Base-by-base conservation (phyloP, 345 rosid species). In the Corchorus olitorius region DNA sequence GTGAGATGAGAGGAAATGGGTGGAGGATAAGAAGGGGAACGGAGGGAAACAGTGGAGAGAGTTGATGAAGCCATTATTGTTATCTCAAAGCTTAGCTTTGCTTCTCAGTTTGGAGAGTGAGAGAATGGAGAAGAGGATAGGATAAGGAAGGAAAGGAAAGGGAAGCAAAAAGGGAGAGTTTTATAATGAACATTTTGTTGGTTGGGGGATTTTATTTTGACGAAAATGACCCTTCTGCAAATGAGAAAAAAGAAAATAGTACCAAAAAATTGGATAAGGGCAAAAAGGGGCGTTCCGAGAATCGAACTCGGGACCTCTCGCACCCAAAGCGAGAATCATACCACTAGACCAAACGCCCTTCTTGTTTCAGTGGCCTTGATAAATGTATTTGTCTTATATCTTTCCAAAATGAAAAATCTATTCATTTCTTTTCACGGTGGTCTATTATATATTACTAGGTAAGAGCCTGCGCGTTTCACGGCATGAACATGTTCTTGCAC, bases 241-340 rank as follows among this genome's bases (percentile, higher is more conserved):
- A 7, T 1, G 9, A 4, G 8, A 12, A 22, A 15, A 14, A 10
- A 14, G 5, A 22, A 14, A 14, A 56, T 19, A 1, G 13, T 39
- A 39, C 4, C 43, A 39, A 39, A 39, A 39, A 27, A 27, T 0
- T 27, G 27, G 43, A 39, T 2, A 39, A 39, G 43, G 43, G 43
- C 6, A 0, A 39, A 39, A 6, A 39, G 92, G 92, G 91, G 91
- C 89, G 83, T 87, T 89, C 88, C 81, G 86, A 87, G 89, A 92
- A 91, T 85, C 80, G 73, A 88, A 86, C 90, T 91, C 84, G 80
- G 88, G 93, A 91, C 90, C 88, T 90, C 94, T 92, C 83, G 86
- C 94, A 87, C 92, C 94, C 91, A 84, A 90, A 94, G 93, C 92
- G 81, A 94, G 96, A 90, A 92, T 89, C 92, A 87, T 88, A 86